A percentile compares a stretch with the other conserved stretches of the same genome.
Evolutionary conservation across 345 rosid genomes (phyloP).

Genomic region (Pseudoturritis turrita): DNA sequence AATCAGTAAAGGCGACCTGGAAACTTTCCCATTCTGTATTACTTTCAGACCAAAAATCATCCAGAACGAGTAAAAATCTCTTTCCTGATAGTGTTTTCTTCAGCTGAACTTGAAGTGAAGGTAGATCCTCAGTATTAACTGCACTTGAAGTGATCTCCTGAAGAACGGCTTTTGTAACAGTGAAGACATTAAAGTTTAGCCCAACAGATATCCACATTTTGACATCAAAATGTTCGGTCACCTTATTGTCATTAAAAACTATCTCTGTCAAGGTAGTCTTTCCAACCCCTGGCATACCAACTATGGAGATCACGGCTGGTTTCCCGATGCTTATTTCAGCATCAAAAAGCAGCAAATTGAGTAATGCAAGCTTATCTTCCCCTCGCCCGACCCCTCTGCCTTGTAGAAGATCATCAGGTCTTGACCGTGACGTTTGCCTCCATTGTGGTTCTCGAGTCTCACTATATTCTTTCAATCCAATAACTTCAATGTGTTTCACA

Average conservation of each 20-base stretch:
- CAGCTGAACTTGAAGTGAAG: conserved; percentile 35
- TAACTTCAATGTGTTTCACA: conserved; percentile 17
- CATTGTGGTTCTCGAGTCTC: conserved; percentile 23
- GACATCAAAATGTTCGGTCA: conserved; percentile 15
- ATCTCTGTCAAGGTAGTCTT: conserved; percentile 34
- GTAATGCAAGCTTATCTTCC: conserved; percentile 21
- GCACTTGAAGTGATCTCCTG: conserved; percentile 24
- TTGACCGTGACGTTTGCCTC: conserved; percentile 26
- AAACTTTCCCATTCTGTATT: conserved; percentile 28
- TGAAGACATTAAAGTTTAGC: conserved; percentile 19
- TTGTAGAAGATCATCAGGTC: conserved; percentile 22
- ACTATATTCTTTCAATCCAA: conserved; percentile 26
- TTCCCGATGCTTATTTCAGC: neutral
- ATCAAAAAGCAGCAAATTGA: conserved; percentile 19
- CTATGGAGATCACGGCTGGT: conserved; percentile 28
- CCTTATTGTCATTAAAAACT: conserved; percentile 24
- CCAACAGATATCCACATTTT: conserved; percentile 34
- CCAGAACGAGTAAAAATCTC: conserved; percentile 38
- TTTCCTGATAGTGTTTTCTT: conserved; percentile 26
- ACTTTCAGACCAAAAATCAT: conserved; percentile 45
- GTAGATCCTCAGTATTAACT: conserved; percentile 23
- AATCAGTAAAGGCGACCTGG: conserved; percentile 23
- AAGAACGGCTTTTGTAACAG: conserved; percentile 28
- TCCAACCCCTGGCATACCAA: conserved; percentile 39
- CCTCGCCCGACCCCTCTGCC: conserved; percentile 22